phyloP scores from a whole-genome alignment of 1,139 yeast species.

The Candida buenavistaensis region DNA sequence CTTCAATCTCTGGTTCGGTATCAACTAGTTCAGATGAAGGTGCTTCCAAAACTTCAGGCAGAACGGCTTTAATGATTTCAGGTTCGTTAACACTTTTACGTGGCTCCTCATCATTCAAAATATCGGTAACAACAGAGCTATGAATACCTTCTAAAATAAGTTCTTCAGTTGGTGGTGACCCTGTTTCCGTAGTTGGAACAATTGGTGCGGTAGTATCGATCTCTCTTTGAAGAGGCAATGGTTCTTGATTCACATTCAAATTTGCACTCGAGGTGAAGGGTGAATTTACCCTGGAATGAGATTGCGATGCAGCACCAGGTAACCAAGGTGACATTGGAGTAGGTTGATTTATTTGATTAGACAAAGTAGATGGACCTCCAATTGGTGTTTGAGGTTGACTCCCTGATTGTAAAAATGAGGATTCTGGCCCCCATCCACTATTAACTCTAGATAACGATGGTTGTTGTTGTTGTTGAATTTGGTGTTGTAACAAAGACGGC shows the following conservation, averaged over 20 bases:
- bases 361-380: constrained; percentile 23
- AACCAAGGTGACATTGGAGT: constrained; percentile 46
- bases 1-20: constrained; percentile 1
- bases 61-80: constrained; percentile 1
- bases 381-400: constrained; percentile 33
- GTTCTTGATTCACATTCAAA: constrained; percentile 4
- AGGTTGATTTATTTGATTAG: constrained; percentile 27
- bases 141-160: constrained; percentile 37
- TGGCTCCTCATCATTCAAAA: constrained; percentile 31
- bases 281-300: constrained; percentile 40
- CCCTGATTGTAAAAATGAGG: constrained; percentile 15
- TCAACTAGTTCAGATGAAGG: neutral
- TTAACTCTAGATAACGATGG: constrained; percentile 37
- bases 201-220: constrained; percentile 2
- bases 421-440: constrained; percentile 44
- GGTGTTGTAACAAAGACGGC: constrained; percentile 37
- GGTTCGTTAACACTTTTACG: neutral
- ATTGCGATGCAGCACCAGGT: constrained; percentile 26
- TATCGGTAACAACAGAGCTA: constrained; percentile 38
- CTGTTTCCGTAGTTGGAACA: neutral
- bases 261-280: constrained; percentile 34
- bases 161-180: constrained; percentile 17
- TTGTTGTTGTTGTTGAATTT: constrained; percentile 29
- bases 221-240: constrained; percentile 2
- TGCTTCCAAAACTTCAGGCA: too few species aligned